A percentile compares a stretch with the other conserved stretches of the same genome.
These are phyloP conservation scores for Taiwanofungus camphoratus DNA, from an alignment of 1,284 basidiomycete species.

Conservation along the genomic window DNA sequence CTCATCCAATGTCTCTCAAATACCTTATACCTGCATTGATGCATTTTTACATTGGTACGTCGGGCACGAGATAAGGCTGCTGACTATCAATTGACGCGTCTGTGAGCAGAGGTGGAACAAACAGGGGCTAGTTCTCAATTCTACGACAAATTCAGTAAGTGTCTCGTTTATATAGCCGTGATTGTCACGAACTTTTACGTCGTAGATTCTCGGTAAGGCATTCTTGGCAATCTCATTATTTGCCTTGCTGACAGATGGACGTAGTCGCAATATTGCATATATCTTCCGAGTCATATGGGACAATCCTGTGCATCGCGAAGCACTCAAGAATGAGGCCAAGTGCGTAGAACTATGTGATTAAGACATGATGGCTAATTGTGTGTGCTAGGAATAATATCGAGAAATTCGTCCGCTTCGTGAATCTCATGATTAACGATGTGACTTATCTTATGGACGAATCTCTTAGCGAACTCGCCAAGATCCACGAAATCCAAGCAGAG, in stretches of 20 bases:
- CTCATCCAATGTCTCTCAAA: constrained; percentile 79
- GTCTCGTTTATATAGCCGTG: constrained; percentile 13
- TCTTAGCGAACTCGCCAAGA: constrained; percentile 82
- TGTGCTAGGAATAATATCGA: constrained; percentile 64
- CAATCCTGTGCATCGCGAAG: constrained; percentile 81
- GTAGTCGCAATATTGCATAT: constrained; percentile 77
- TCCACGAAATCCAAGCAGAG: constrained; percentile 81
- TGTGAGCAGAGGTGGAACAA: constrained; percentile 81
- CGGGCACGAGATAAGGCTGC: neutral
- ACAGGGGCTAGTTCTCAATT: constrained; percentile 98
- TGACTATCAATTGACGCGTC: neutral
- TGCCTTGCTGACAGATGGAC: neutral
- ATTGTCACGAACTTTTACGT: constrained; percentile 1
- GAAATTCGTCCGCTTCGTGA: constrained; percentile 92
- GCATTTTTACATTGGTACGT: constrained; percentile 89
- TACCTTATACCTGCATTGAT: constrained; percentile 91
- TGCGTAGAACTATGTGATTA: constrained; percentile 34
- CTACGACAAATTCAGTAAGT: constrained; percentile 94
- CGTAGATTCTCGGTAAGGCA: constrained; percentile 50
- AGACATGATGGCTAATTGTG: neutral
- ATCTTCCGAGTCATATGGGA: constrained; percentile 87
- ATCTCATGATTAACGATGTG: constrained; percentile 98
- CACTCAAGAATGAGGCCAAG: constrained; percentile 74
- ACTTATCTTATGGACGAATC: constrained; percentile 98
- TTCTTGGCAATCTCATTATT: neutral